Percentiles rank a stretch among this genome's conserved stretches.
phyloP scores from a whole-genome alignment of 805 yeast genomes.

The Cyberlindnera maritima region DNA sequence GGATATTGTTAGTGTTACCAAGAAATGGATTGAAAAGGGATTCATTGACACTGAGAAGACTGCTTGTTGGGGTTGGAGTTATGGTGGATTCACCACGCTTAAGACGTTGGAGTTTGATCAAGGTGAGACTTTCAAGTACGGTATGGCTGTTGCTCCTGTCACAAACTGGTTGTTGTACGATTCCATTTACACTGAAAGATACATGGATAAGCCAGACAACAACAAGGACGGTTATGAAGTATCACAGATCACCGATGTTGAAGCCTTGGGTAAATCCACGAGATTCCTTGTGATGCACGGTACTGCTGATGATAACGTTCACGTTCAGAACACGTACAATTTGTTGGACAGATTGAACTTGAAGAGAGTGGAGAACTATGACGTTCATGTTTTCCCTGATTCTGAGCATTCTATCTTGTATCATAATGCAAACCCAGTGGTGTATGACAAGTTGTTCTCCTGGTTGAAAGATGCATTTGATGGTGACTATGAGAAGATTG shows the following conservation, averaged over 20 bases:
- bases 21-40: constrained; percentile 36
- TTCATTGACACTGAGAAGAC: constrained; percentile 22
- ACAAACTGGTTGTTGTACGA: constrained; percentile 93
- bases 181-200: constrained; percentile 91
- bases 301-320: constrained; percentile 97
- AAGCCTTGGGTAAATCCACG: constrained; percentile 49
- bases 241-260: constrained; percentile 56
- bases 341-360: constrained; percentile 72
- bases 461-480: constrained; percentile 67
- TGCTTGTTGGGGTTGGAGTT: constrained; percentile 98
- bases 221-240: constrained; percentile 62
- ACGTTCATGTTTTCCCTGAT: constrained; percentile 77
- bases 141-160: constrained; percentile 97
- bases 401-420: constrained; percentile 70
- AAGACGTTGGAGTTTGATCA: constrained; percentile 82
- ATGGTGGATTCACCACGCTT: constrained; percentile 91
- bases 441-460: constrained; percentile 60
- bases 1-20: constrained; percentile 84
- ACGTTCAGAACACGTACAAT: constrained; percentile 82
- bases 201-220: constrained; percentile 78
- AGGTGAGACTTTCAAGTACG: constrained; percentile 75
- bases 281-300: constrained; percentile 94
- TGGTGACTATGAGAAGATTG: constrained; percentile 39
- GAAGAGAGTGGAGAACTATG: constrained; percentile 74
- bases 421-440: constrained; percentile 69